Base-by-base conservation (phyloP, 1,284 basidiomycete species). In the Ceratobasidium sp. region DNA sequence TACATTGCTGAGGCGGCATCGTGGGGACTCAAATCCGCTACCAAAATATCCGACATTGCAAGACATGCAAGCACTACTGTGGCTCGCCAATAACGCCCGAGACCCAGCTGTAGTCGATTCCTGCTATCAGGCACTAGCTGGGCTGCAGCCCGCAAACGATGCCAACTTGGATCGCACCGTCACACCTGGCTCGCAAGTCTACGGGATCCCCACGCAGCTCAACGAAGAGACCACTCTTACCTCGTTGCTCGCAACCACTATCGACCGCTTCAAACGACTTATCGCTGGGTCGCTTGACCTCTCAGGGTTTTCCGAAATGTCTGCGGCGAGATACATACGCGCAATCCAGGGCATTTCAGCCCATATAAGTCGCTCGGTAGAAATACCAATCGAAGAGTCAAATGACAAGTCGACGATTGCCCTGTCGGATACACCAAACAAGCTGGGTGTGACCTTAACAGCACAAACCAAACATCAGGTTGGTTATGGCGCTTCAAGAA, bases 41-140 rank as follows among this genome's bases (percentile, higher is more conserved):
- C 12, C 59, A 6, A 41, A 20, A 8, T n/a, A 62, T 3, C 30
- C 59, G 1, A 35, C 35, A 5, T 18, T 35, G 1, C 1, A 48
- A n/a, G 64, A 66, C 2, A 5, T 66, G 16, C 64, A 48, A 66
- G 64, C 64, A 0, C 48, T 66, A n/a, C 12, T 23, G 16, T 66
- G 64, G 64, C 64, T 66, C 1, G 44, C 64, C 16, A 66, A 48
- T 14, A 66, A 66, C 30, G 57, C 55, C 18, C 54, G n/a, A 14
- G 69, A 71, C n/a, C 69, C 69, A 35, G 20, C 44, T 1, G 54
- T 33, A 2, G 55, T 48, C 18, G 69, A 71, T 48, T 60, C 23
- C 41, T 44, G 23, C 3, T 71, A 71, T 23, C 69, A 71, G 20
- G 69, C 69, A 0, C 38, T 71, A 3, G 55, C 69, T 30, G 69